Conservation (phyloP, 768 basidiomycete genomes). For the Macrocybe gigantea region DNA sequence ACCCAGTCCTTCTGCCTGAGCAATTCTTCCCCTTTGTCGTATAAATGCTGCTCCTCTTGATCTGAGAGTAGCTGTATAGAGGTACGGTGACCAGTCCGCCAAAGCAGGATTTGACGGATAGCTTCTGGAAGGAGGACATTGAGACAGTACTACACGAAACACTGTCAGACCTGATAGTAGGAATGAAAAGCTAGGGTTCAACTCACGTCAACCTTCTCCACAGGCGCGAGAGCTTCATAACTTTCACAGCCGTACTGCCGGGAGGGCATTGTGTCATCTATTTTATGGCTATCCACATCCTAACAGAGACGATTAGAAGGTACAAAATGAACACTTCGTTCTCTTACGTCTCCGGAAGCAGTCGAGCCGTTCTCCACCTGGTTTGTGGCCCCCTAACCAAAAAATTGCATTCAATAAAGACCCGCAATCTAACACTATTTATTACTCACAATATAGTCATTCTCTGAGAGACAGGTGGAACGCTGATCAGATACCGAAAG, state of each 20-base stretch:
- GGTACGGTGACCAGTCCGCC: slow-evolving; percentile 58
- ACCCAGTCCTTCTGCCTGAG: slow-evolving; percentile 65
- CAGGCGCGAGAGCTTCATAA: slow-evolving; percentile 35
- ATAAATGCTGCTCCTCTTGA: slow-evolving; percentile 52
- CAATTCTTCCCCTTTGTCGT: slow-evolving; percentile 40
- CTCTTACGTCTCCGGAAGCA: not conserved
- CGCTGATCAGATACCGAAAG: too few species aligned
- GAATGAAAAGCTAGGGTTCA: not conserved
- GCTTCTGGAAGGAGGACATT: slow-evolving; percentile 70
- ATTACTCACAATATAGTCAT: too few species aligned
- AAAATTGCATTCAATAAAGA: too few species aligned
- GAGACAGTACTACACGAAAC: slow-evolving; percentile 51
- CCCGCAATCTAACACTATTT: too few species aligned
- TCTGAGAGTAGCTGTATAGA: slow-evolving; percentile 40
- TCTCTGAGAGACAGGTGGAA: too few species aligned
- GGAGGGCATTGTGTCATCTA: slow-evolving; percentile 3
- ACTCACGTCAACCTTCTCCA: slow-evolving; percentile 51
- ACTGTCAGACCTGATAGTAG: not conserved
- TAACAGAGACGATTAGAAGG: not conserved
- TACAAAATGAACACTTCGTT: not conserved
- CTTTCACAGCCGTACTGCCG: slow-evolving; percentile 31
- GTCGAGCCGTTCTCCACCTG: not conserved
- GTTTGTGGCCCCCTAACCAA: too few species aligned
- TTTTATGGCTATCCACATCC: slow-evolving; percentile 1
- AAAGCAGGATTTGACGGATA: slow-evolving; percentile 66